These are phyloP conservation scores for Albifimbria verrucaria DNA, from an alignment of 2,329 filamentous ascomycete genomes.

Conservation along the genomic window DNA sequence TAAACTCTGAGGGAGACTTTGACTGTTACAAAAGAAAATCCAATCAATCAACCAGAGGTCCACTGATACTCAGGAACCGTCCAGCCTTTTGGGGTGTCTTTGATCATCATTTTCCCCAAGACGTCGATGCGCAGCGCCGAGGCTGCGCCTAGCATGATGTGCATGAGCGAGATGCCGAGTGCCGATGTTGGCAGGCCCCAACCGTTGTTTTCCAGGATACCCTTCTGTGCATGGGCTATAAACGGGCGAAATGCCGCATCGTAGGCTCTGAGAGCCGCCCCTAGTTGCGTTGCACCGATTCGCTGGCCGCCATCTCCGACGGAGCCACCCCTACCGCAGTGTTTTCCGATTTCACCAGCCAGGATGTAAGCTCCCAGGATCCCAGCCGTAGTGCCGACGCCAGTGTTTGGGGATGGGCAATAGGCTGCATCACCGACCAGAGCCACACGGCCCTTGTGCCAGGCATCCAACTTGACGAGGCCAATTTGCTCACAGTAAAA, in stretches of 20 bases:
- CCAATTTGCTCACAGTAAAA: constrained; percentile 40
- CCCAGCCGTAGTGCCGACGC: constrained; percentile 41
- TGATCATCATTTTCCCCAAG: not conserved
- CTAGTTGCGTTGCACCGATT: not conserved
- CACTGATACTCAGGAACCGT: not conserved
- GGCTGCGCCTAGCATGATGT: not conserved
- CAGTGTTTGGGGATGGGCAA: constrained; percentile 40
- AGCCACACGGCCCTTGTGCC: constrained; percentile 34
- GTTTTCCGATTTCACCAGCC: constrained; percentile 40
- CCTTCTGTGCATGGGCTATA: not conserved
- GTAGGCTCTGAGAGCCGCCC: constrained; percentile 7
- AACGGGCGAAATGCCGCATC: constrained; percentile 7
- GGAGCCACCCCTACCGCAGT: not conserved
- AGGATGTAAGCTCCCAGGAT: constrained; percentile 49
- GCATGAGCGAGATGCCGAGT: not conserved
- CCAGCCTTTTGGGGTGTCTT: not conserved
- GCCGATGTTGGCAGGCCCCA: not conserved
- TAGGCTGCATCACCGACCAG: constrained; percentile 47
- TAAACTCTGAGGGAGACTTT: no score
- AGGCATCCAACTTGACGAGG: constrained; percentile 34
- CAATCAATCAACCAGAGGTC: no score
- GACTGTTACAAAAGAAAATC: no score
- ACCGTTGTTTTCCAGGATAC: not conserved
- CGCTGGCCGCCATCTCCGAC: not conserved
- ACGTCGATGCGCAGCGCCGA: not conserved